phyloP scores from a whole-genome alignment of 768 basidiomycete genomes.

The Collybia sp. region DNA sequence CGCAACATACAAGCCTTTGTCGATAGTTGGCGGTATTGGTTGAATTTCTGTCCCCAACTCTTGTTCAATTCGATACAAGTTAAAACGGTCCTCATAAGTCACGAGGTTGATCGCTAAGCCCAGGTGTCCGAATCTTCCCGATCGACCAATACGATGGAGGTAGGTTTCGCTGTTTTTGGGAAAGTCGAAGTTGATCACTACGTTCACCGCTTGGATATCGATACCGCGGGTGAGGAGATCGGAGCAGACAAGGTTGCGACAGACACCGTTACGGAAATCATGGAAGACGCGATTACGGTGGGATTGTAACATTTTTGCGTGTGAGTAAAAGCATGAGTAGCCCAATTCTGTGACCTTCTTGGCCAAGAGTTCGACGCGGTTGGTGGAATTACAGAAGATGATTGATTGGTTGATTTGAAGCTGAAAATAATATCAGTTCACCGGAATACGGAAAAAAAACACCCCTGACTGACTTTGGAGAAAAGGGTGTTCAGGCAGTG shows the following conservation, averaged over 20 bases:
- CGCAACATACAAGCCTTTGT: constrained; percentile 90
- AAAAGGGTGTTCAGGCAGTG: constrained; percentile 99
- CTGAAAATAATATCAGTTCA: constrained; percentile 32
- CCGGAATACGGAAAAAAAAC: background rate
- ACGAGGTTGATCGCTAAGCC: constrained; percentile 97
- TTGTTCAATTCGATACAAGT: constrained; percentile 96
- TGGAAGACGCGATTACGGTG: constrained; percentile 99
- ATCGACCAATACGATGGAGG: constrained; percentile 96
- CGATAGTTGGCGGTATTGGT: constrained; percentile 89
- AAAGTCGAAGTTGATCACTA: constrained; percentile 99
- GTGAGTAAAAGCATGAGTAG: constrained; percentile 99
- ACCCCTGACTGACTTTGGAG: constrained; percentile 75
- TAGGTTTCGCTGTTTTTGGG: constrained; percentile 99
- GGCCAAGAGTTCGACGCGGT: constrained; percentile 97
- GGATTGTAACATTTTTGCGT: constrained; percentile 98
- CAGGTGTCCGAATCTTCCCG: constrained; percentile 94
- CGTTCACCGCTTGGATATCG: constrained; percentile 99
- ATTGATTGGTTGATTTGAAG: constrained; percentile 99
- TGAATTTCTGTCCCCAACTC: constrained; percentile 98
- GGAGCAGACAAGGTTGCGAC: constrained; percentile 96
- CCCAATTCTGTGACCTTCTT: constrained; percentile 99
- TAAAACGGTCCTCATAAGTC: constrained; percentile 97
- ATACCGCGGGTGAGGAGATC: constrained; percentile 98
- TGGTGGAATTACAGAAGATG: constrained; percentile 99
- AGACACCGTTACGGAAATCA: constrained; percentile 97